These are phyloP conservation scores for Auricularia sp. DNA, from an alignment of 768 basidiomycete species.

Conservation along the genomic window DNA sequence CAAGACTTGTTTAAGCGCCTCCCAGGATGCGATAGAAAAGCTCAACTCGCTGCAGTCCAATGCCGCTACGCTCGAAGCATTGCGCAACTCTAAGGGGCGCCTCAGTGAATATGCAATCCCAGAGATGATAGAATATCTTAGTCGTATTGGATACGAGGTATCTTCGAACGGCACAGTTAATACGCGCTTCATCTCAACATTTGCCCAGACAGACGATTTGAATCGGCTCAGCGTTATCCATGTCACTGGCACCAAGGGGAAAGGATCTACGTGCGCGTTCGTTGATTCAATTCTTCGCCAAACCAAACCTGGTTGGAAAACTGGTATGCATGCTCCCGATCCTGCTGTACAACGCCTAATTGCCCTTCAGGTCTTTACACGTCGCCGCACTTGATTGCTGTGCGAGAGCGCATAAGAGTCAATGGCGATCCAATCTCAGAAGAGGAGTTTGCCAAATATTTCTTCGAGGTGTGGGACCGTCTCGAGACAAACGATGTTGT, in stretches of 20 bases:
- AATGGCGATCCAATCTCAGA: constrained; percentile 87
- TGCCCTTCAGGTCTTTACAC: constrained; percentile 72
- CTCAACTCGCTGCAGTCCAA: constrained; percentile 85
- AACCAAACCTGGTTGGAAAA: constrained; percentile 63
- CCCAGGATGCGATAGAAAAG: constrained; percentile 53
- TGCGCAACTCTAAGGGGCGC: constrained; percentile 61
- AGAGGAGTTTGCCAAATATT: constrained; percentile 78
- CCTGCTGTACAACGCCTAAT: constrained; percentile 1
- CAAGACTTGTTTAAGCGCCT: neutral
- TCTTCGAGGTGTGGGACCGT: constrained; percentile 93
- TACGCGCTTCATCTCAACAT: neutral
- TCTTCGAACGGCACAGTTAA: constrained; percentile 15
- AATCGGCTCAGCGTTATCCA: constrained; percentile 89
- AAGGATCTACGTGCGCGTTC: constrained; percentile 95
- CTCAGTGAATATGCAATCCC: constrained; percentile 55
- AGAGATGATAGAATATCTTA: constrained; percentile 86
- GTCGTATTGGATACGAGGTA: constrained; percentile 79
- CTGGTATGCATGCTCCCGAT: constrained; percentile 43
- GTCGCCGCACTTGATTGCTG: constrained; percentile 92
- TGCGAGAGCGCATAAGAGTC: constrained; percentile 89
- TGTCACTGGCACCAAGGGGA: constrained; percentile 96
- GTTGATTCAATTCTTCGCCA: constrained; percentile 76
- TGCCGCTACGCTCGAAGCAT: constrained; percentile 81
- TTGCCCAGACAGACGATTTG: constrained; percentile 63
- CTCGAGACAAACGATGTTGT: constrained; percentile 58